phyloP scores from a whole-genome alignment of 1,139 yeast species.

The Groenewaldozyma sp. region DNA sequence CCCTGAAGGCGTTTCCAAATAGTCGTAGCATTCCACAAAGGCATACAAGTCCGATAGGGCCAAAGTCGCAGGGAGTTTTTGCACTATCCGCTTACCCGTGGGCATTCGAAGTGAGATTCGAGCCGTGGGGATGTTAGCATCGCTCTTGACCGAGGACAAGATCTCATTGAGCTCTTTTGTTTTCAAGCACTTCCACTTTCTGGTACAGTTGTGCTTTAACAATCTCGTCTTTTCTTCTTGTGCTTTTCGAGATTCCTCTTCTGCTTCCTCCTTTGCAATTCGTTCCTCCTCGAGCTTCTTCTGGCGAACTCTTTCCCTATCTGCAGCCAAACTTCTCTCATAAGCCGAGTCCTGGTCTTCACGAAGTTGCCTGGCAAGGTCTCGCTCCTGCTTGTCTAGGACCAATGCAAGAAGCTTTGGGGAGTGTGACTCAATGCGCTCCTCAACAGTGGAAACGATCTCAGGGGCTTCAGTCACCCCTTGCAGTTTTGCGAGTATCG shows the following conservation, averaged over 20 bases:
- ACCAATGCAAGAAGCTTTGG: constrained; percentile 52
- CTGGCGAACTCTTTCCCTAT: constrained; percentile 36
- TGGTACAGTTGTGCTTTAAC: background rate
- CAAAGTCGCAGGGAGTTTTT: constrained; percentile 41
- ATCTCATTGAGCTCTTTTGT: constrained; percentile 12
- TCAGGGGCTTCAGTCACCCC: constrained; percentile 25
- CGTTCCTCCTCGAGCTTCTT: constrained; percentile 29
- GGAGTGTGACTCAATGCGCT: constrained; percentile 43
- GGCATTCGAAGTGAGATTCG: constrained; percentile 44
- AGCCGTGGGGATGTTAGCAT: constrained; percentile 17
- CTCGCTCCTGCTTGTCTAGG: constrained; percentile 52
- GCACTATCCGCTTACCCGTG: constrained; percentile 54
- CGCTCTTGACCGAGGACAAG: constrained; percentile 2
- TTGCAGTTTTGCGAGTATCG: constrained; percentile 57
- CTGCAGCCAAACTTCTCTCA: constrained; percentile 55
- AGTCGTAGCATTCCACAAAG: constrained; percentile 42
- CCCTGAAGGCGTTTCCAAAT: constrained; percentile 13
- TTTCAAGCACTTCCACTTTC: constrained; percentile 23
- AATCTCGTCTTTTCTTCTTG: constrained; percentile 12
- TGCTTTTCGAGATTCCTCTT: constrained; percentile 15
- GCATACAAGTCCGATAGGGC: constrained; percentile 56
- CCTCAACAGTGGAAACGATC: constrained; percentile 28
- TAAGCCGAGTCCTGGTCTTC: constrained; percentile 75
- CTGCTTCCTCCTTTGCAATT: constrained; percentile 22
- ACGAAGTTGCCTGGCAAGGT: constrained; percentile 50